Base-by-base conservation (phyloP, 2,329 filamentous ascomycete genomes). In the Plenodomus tracheiphilus region DNA sequence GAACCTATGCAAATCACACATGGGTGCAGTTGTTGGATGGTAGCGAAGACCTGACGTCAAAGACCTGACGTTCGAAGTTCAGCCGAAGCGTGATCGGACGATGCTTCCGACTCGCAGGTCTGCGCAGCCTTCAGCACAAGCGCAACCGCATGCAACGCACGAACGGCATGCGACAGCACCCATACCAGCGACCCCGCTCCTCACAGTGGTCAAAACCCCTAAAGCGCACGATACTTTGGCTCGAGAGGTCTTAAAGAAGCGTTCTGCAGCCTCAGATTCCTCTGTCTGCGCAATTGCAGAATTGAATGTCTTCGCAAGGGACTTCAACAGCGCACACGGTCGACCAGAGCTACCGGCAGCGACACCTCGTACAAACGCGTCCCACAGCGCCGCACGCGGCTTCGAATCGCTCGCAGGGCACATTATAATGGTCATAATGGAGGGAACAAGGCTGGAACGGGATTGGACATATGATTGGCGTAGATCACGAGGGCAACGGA, bases 41-140 rank as follows among this genome's bases (percentile, higher is more conserved):
- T 32, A 35, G n/a, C 22, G 19, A 37, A 32, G 25, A n/a, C 22
- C 20, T n/a, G 28, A 18, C 10, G 35, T 39, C 9, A 35, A 21
- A 25, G 25, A 39, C 10, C 16, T n/a, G 25, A 42, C 19, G 35
- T 39, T 35, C 35, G n/a, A 13, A 34, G 6, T 22, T 18, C 17
- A 10, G 18, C 39, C 21, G 22, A 43, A 35, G 40, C 35, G 40
- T 47, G 40, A 43, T 47, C 39, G 39, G 18, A 43, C 19, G 35
- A 35, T n/a, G 17, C 35, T 16, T 25, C 19, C 22, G 36, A 15
- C 15, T 18, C 18, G 39, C 41, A 2, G 4, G 7, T 20, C 35
- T 9, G 35, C 35, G 46, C 35, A 43, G 22, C 28, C 28, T 15
- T 39, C 35, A 43, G 46, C 40, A 43, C 35, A 36, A 47, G 39